These are phyloP conservation scores for Botrytis deweyae DNA, from an alignment of 2,329 filamentous ascomycete genomes.

Conservation along the genomic window DNA sequence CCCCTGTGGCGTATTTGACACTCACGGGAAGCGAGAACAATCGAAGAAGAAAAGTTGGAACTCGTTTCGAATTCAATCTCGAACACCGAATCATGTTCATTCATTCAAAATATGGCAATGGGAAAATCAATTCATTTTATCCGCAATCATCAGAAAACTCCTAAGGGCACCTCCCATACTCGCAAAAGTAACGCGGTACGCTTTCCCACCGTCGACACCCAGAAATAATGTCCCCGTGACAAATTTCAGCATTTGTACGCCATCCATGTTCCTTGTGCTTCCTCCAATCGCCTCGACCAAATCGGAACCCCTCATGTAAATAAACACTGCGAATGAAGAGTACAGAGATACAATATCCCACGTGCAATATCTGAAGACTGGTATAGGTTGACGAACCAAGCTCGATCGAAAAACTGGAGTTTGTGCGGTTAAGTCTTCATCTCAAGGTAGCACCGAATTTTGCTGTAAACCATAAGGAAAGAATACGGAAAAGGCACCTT, in stretches of 20 bases:
- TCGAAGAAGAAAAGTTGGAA: background rate
- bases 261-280: background rate
- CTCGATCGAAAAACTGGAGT: background rate
- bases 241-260: conserved; percentile 7
- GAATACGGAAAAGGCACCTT: background rate
- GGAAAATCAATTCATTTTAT: background rate
- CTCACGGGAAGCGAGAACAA: background rate
- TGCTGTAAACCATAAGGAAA: background rate
- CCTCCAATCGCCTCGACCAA: background rate
- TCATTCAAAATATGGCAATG: background rate
- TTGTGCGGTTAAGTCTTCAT: background rate
- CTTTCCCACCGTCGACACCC: background rate
- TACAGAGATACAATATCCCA: background rate
- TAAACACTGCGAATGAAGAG: background rate
- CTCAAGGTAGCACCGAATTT: background rate
- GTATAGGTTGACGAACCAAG: background rate
- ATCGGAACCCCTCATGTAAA: background rate
- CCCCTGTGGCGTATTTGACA: background rate
- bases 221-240: background rate
- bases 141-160: background rate
- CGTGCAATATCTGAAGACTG: background rate
- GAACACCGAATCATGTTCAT: background rate
- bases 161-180: background rate
- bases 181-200: background rate
- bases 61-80: background rate